Percentiles rank a stretch among this genome's conserved stretches.
phyloP scores from a whole-genome alignment of 495 filamentous ascomycete species.

The Penicillium riverlandense region DNA sequence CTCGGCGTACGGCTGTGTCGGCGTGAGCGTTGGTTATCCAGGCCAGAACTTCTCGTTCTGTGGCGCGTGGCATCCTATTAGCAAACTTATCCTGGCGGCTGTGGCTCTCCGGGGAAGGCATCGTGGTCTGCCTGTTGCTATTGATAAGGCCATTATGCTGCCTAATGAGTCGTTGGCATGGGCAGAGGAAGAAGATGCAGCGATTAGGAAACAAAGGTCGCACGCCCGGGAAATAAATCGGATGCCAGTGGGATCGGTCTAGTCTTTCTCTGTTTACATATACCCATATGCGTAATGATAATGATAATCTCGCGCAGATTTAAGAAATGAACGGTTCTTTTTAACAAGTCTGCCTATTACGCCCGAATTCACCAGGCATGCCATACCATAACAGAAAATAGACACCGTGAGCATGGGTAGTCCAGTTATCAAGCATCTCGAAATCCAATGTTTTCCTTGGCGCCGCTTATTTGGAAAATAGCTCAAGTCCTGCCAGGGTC shows the following conservation, averaged over 20 bases:
- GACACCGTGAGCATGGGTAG: accelerated
- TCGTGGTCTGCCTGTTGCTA: constrained; percentile 71
- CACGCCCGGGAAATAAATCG: constrained; percentile 16
- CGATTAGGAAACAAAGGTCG: constrained; percentile 28
- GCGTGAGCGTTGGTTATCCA: constrained; percentile 67
- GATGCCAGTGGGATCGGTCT: constrained; percentile 24
- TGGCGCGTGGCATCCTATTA: constrained; percentile 61
- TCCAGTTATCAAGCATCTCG: too few species aligned
- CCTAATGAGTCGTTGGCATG: constrained; percentile 52
- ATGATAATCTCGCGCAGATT: too few species aligned
- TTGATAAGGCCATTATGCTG: constrained; percentile 70
- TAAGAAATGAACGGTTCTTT: too few species aligned
- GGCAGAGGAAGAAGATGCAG: constrained; percentile 56
- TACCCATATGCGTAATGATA: too few species aligned
- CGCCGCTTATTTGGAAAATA: too few species aligned
- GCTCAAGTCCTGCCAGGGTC: too few species aligned
- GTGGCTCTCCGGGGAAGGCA: constrained; percentile 77
- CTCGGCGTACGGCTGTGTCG: constrained; percentile 78
- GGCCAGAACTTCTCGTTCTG: constrained; percentile 63
- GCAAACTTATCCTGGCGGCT: constrained; percentile 69
- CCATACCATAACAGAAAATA: too few species aligned
- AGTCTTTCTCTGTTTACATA: background rate
- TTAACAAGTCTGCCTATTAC: too few species aligned
- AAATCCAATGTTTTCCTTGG: too few species aligned
- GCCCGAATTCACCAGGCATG: too few species aligned